phyloP scores from a whole-genome alignment of 768 basidiomycete species.

The Auricularia heimuer region DNA sequence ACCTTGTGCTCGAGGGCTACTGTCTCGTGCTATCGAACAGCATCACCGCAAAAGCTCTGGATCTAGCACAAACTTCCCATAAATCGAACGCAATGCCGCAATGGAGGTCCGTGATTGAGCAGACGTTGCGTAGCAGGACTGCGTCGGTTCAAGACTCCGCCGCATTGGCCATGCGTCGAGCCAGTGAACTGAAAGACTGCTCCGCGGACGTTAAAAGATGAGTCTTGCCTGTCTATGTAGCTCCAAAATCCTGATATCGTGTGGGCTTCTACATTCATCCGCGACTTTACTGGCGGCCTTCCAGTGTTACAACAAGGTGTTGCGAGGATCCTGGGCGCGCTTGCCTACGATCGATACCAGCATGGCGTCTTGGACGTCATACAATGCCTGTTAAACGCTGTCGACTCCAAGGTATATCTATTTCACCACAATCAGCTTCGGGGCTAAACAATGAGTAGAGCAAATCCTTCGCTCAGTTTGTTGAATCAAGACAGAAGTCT shows the following conservation, averaged over 20 bases:
- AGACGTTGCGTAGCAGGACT: conserved; percentile 59
- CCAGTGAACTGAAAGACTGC: conserved; percentile 63
- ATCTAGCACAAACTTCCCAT: conserved; percentile 17
- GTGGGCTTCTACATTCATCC: conserved; percentile 42
- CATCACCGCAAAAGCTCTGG: conserved; percentile 47
- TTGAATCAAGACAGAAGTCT: conserved; percentile 6
- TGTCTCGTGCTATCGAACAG: conserved; percentile 61
- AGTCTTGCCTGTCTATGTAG: conserved; percentile 26
- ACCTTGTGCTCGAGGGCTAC: conserved; percentile 59
- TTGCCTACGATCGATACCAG: conserved; percentile 52
- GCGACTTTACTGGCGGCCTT: conserved; percentile 44
- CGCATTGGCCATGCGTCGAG: conserved; percentile 54
- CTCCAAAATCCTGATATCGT: conserved; percentile 4
- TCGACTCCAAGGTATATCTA: conserved; percentile 42
- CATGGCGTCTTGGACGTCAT: conserved; percentile 46
- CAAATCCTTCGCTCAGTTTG: conserved; percentile 24
- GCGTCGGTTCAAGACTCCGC: conserved; percentile 64
- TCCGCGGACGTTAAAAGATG: conserved; percentile 60
- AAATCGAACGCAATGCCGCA: conserved; percentile 36
- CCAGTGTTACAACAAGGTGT: conserved; percentile 62
- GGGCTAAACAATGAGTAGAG: conserved; percentile 18
- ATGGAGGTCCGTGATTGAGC: conserved; percentile 65
- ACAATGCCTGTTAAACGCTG: conserved; percentile 48
- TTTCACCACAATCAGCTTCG: conserved; percentile 7
- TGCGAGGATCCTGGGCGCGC: conserved; percentile 53